phyloP scores from a whole-genome alignment of 169 alveolate species.

The Cardiosporidium cionae region DNA sequence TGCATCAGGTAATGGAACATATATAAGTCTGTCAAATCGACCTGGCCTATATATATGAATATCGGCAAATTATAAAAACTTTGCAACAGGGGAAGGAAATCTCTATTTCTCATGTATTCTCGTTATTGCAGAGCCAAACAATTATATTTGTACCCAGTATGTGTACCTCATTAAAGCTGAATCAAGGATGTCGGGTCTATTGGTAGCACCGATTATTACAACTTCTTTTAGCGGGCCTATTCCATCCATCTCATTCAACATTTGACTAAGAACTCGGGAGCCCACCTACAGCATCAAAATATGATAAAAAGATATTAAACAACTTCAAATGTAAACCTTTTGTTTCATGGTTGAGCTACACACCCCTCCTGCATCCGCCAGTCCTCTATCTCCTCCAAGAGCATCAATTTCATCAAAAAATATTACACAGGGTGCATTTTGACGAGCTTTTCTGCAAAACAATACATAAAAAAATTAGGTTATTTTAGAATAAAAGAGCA shows the following conservation, averaged over 20 bases:
- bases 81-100: too few species aligned
- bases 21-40: conserved; percentile 93
- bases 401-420: conserved; percentile 98
- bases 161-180: conserved; percentile 86
- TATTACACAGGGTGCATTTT: conserved; percentile 75
- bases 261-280: conserved; percentile 81
- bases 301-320: too few species aligned
- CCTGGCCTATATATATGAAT: too few species aligned
- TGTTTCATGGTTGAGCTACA: too few species aligned
- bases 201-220: conserved; percentile 92
- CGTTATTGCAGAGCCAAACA: too few species aligned
- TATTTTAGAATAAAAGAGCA: background rate
- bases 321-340: too few species aligned
- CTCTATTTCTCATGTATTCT: too few species aligned
- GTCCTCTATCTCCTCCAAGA: conserved; percentile 68
- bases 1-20: conserved; percentile 94
- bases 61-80: too few species aligned
- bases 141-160: too few species aligned
- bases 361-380: conserved; percentile 36
- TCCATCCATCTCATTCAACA: conserved; percentile 99
- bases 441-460: conserved; percentile 79
- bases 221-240: conserved; percentile 40
- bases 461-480: too few species aligned
- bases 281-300: too few species aligned
- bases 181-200: conserved; percentile 94